Percentiles rank a stretch among this genome's conserved stretches.
Conservation (phyloP, 345 rosid genomes). For the Eucalyptus polybractea region DNA sequence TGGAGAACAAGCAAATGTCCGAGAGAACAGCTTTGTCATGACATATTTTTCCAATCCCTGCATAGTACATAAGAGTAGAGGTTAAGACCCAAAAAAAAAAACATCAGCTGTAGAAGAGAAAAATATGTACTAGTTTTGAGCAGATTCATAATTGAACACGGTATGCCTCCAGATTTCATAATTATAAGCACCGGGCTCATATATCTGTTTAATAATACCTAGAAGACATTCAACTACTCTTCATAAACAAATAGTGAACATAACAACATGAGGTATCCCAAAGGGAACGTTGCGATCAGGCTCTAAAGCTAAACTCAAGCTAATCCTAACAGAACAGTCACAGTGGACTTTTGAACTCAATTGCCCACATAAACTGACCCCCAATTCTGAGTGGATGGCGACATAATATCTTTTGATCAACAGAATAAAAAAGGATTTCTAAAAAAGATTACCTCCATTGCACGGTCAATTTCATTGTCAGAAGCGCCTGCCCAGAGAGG, state of each 20-base stretch:
- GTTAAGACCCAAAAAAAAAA: neutral
- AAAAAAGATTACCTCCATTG: neutral
- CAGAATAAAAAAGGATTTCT: neutral
- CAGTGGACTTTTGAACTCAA: neutral
- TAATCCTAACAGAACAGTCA: neutral
- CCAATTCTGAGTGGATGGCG: neutral
- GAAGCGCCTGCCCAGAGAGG: constrained; percentile 35
- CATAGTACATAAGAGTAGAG: neutral
- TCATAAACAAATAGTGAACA: neutral
- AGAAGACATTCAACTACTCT: neutral
- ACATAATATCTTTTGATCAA: neutral
- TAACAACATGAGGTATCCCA: neutral
- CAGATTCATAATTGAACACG: neutral
- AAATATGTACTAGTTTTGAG: neutral
- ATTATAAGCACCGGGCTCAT: neutral
- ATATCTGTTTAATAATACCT: neutral
- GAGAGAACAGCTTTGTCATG: constrained; percentile 37
- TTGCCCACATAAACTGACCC: neutral
- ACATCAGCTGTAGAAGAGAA: neutral
- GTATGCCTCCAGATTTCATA: neutral
- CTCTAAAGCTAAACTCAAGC: neutral
- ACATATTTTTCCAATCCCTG: constrained; percentile 56
- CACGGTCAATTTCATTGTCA: constrained; percentile 29
- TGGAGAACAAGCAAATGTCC: constrained; percentile 27
- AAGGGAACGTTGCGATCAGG: neutral